Evolutionary conservation across 345 rosid species (phyloP).

Genomic region (Luvunga scandens): DNA sequence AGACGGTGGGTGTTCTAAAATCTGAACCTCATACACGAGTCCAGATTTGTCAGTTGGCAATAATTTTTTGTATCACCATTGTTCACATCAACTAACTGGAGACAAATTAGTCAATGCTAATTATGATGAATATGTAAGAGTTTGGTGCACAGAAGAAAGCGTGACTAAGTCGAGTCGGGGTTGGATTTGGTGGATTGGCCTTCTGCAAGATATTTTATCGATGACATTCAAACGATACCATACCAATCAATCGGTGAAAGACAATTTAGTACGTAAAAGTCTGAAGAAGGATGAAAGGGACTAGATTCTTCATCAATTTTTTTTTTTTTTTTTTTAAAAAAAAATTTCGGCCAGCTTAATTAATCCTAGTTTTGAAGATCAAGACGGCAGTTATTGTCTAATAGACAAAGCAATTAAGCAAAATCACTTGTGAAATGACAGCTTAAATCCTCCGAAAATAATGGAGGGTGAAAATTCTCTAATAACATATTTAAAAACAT

Average conservation of each 20-base stretch:
- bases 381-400: neutral
- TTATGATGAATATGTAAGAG: neutral
- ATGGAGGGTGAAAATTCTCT: neutral
- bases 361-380: neutral
- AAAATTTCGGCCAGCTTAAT: neutral
- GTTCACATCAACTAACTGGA: neutral
- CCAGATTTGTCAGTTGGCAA: too few species aligned
- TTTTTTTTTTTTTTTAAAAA: too few species aligned
- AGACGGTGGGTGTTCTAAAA: too few species aligned
- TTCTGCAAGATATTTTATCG: neutral
- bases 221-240: neutral
- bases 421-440: neutral
- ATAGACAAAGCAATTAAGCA: too few species aligned
- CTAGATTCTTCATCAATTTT: neutral
- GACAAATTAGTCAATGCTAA: neutral
- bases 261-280: neutral
- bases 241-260: neutral
- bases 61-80: too few species aligned
- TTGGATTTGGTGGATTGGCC: neutral
- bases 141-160: neutral
- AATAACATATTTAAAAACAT: neutral
- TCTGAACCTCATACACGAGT: too few species aligned
- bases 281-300: neutral
- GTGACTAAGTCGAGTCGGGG: neutral
- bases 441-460: neutral